Evolutionary conservation across 495 filamentous ascomycete genomes (phyloP).

Genomic region (Xylaria venustula): DNA sequence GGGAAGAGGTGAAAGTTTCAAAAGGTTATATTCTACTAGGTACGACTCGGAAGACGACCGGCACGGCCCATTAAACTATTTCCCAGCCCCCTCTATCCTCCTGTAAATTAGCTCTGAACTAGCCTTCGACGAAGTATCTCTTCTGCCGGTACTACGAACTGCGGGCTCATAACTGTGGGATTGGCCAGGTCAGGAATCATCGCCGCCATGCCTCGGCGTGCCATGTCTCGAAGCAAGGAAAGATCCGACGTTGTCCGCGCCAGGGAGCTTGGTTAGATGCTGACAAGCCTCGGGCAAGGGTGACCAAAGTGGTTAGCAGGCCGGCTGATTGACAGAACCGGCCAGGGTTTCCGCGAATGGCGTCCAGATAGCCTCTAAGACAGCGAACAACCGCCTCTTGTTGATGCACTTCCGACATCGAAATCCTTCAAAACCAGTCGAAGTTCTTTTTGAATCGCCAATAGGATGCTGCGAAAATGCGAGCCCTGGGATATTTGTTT

Average conservation of each 20-base stretch:
- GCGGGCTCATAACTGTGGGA: background rate
- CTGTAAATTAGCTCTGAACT: background rate
- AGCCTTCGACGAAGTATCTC: background rate
- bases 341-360: constrained; percentile 16
- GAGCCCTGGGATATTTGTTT: no score
- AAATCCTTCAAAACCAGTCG: background rate
- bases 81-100: background rate
- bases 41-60: background rate
- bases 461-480: background rate
- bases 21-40: background rate
- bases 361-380: constrained; percentile 10
- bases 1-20: background rate
- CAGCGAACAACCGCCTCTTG: background rate
- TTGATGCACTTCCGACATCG: no score
- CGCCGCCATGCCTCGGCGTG: constrained; percentile 31
- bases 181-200: constrained; percentile 29
- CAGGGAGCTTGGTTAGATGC: constrained; percentile 20
- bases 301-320: constrained; percentile 10
- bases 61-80: background rate
- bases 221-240: constrained; percentile 49
- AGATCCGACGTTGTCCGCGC: constrained; percentile 25
- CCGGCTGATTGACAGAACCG: constrained; percentile 17
- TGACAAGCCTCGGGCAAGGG: constrained; percentile 19
- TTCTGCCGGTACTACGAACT: background rate
- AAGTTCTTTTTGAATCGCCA: background rate